Evolutionary conservation across 352 stramenopile species (phyloP).

Genomic region (Globisporangium irregulare): DNA sequence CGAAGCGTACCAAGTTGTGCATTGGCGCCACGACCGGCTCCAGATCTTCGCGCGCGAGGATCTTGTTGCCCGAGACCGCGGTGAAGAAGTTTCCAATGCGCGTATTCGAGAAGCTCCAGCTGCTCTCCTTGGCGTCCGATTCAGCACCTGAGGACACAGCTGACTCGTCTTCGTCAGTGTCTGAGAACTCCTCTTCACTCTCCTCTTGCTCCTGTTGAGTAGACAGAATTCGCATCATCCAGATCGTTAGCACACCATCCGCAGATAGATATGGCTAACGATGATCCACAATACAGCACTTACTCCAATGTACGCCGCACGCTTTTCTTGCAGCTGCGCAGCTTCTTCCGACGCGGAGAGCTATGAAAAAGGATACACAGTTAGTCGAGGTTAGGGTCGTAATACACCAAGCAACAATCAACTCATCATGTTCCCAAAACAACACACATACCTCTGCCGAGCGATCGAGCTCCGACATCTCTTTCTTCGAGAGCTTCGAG

Average conservation of each 20-base stretch:
- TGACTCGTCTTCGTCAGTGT: slow-evolving; percentile 67
- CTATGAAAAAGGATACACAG: slow-evolving; percentile 17
- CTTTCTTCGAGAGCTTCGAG: slow-evolving; percentile 83
- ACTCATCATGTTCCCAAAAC: background rate
- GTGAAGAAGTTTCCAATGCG: slow-evolving; percentile 81
- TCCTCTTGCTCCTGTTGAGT: slow-evolving; percentile 52
- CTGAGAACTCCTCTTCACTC: slow-evolving; percentile 63
- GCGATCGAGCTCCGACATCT: slow-evolving; percentile 68
- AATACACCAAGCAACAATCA: background rate
- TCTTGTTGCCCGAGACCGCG: slow-evolving; percentile 88
- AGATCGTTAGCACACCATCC: background rate
- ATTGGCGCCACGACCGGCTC: slow-evolving; percentile 92
- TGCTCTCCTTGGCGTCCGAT: slow-evolving; percentile 52
- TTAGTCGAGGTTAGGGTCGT: background rate
- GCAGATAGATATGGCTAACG: background rate
- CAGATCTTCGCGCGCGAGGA: slow-evolving; percentile 92
- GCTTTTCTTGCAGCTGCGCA: slow-evolving; percentile 65
- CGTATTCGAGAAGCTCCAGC: slow-evolving; percentile 82
- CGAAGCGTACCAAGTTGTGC: slow-evolving; percentile 75
- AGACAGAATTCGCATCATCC: background rate
- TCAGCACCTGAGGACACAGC: slow-evolving; percentile 62
- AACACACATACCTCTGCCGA: slow-evolving; percentile 49
- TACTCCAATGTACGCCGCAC: slow-evolving; percentile 83
- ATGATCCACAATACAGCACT: slow-evolving; percentile 7
- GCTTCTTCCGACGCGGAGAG: slow-evolving; percentile 69